Evolutionary conservation across 495 filamentous ascomycete genomes (phyloP).

Genomic region (Podospora appendiculata): DNA sequence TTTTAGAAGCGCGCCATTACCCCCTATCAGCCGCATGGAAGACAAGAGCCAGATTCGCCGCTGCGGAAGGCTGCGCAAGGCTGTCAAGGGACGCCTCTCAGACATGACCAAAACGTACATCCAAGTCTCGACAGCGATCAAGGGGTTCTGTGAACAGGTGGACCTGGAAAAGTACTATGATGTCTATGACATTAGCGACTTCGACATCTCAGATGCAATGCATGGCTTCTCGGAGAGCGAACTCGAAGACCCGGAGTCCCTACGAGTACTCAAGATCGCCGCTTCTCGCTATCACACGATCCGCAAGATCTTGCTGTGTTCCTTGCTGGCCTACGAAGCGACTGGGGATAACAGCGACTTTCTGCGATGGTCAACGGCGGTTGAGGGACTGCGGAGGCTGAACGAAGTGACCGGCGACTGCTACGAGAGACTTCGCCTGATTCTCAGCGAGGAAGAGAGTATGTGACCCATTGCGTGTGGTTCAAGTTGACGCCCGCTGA

Average conservation of each 20-base stretch:
- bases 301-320: slow-evolving; percentile 77
- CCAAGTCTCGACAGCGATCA: slow-evolving; percentile 56
- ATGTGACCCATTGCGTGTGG: slow-evolving; percentile 23
- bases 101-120: slow-evolving; percentile 63
- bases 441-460: slow-evolving; percentile 82
- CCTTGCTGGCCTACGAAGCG: slow-evolving; percentile 79
- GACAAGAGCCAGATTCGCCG: slow-evolving; percentile 68
- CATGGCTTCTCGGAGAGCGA: slow-evolving; percentile 52
- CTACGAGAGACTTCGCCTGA: slow-evolving; percentile 48
- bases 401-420: slow-evolving; percentile 50
- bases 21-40: slow-evolving; percentile 76
- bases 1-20: slow-evolving; percentile 69
- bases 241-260: slow-evolving; percentile 66
- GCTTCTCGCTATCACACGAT: slow-evolving; percentile 73
- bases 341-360: slow-evolving; percentile 76
- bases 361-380: slow-evolving; percentile 66
- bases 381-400: slow-evolving; percentile 64
- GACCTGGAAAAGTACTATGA: slow-evolving; percentile 87
- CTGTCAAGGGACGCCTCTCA: slow-evolving; percentile 59
- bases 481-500: slow-evolving; percentile 10
- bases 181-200: slow-evolving; percentile 79
- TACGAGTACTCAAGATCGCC: slow-evolving; percentile 70
- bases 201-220: slow-evolving; percentile 64
- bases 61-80: slow-evolving; percentile 69
- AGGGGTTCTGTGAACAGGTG: slow-evolving; percentile 63